These are phyloP conservation scores for Syncephalastrum monosporum DNA, from an alignment of 371 early-diverging fungal genomes.

Conservation along the genomic window DNA sequence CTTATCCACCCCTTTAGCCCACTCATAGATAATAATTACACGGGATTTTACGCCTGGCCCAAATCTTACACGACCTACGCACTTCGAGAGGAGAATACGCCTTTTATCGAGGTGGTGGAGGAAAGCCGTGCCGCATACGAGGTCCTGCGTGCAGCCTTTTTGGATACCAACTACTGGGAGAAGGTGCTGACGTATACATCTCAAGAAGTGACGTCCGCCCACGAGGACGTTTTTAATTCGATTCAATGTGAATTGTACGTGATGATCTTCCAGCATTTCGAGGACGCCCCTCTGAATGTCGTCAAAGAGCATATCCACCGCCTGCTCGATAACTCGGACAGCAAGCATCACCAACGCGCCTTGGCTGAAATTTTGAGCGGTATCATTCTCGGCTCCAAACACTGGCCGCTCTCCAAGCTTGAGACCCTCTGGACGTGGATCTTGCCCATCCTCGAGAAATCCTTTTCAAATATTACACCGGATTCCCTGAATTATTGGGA, in stretches of 20 bases:
- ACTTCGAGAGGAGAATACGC: slow-evolving; percentile 28
- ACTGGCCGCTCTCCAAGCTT: slow-evolving; percentile 62
- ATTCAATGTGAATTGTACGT: slow-evolving; percentile 62
- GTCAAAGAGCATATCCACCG: slow-evolving; percentile 50
- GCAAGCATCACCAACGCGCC: slow-evolving; percentile 77
- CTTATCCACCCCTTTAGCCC: slow-evolving; percentile 19
- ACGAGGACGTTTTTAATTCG: slow-evolving; percentile 62
- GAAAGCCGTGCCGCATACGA: slow-evolving; percentile 52
- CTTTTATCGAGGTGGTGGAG: slow-evolving; percentile 44
- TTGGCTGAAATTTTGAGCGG: slow-evolving; percentile 80
- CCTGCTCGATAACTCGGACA: slow-evolving; percentile 53
- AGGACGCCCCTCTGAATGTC: slow-evolving; percentile 52
- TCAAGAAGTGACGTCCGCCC: slow-evolving; percentile 59
- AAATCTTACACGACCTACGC: slow-evolving; percentile 52
- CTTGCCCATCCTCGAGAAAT: slow-evolving; percentile 48
- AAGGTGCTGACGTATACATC: slow-evolving; percentile 56
- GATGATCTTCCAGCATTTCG: slow-evolving; percentile 68
- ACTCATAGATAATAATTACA: slow-evolving; percentile 50
- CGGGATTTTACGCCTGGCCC: slow-evolving; percentile 85
- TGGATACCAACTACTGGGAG: slow-evolving; percentile 55
- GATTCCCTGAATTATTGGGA: slow-evolving; percentile 81
- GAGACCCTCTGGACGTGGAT: slow-evolving; percentile 65
- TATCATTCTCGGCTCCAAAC: slow-evolving; percentile 81
- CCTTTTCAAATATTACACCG: slow-evolving; percentile 58
- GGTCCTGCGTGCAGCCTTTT: slow-evolving; percentile 48